Evolutionary conservation across 331 rosid species (phyloP), one percentile per base, ranked within the genome.

Genomic region (Pyrus hybrid): DNA sequence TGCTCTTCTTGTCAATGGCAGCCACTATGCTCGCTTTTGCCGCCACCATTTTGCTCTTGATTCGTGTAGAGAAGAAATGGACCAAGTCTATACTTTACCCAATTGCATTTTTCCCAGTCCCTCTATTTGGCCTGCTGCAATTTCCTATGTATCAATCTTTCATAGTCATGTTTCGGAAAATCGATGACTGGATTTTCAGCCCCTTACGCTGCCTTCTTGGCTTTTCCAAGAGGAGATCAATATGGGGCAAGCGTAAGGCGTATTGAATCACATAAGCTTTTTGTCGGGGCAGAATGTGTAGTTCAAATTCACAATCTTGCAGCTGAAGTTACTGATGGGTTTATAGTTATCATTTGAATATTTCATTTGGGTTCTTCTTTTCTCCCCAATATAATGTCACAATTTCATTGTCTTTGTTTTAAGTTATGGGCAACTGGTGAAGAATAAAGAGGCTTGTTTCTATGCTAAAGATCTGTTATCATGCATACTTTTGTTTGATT

Each of bases 11-110:
- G 30, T 76, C 80, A 3, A 71, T 71, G 73, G 45, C 65, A 5
- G 25, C 58, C 47, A 76, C 80, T 14, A 75, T 71, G 77, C 13
- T 80, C 0, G 63, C 84, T 5, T 80, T 80, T 7, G 56, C 70
- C 5, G 76, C 84, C 45, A 76, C 81, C 0, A 17, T 81, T 16
- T 14, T 81, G 23, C 75, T 81, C 13, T 21, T 65, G 11, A 29
- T 66, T 21, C 80, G 18, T 1, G 1, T 45, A 5, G 47, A 35
- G 33, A 77, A 30, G 68, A 37, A 67, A 6, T 66, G 76, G 74
- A 80, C 57, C 11, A 57, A 58, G 9, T 21, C 43, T 30, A 0
- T 80, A n/a, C 29, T 76, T 17, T 71, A 80, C 29, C 12, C 14
- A 0, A 12, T 76, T 21, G 80, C 80, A 12, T 45, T 71, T 33